Evolutionary conservation across 176 grass and related monocot genomes (phyloP).

Genomic region (Zoysia japonica): DNA sequence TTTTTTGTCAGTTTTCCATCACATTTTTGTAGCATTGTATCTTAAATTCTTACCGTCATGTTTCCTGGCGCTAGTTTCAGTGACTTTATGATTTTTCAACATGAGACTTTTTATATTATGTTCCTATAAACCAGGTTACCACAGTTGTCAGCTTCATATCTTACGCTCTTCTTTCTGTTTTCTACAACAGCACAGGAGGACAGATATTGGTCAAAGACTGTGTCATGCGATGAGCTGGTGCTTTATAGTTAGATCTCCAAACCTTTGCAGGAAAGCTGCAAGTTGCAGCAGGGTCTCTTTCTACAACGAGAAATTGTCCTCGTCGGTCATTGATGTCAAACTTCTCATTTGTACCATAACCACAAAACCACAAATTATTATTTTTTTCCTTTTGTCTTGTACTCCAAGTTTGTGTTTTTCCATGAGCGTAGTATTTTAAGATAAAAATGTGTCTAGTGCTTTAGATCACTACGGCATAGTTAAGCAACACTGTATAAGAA

Average conservation of each 20-base stretch:
- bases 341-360: neutral
- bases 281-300: constrained; percentile 17
- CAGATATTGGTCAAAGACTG: constrained; percentile 52
- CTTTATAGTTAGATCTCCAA: neutral
- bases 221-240: constrained; percentile 38
- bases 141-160: neutral
- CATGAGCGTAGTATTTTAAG: neutral
- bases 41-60: neutral
- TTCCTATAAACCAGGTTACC: neutral
- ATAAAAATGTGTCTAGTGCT: neutral
- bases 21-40: neutral
- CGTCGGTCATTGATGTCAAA: neutral
- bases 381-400: neutral
- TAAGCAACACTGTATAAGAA: no score
- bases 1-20: neutral
- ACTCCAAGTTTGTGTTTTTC: neutral
- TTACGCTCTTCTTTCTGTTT: constrained; percentile 14
- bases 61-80: constrained; percentile 19
- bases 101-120: neutral
- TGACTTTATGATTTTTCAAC: constrained; percentile 11
- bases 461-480: no score
- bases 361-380: neutral
- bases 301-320: neutral
- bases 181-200: constrained; percentile 47
- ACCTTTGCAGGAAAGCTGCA: neutral